Base-by-base conservation (phyloP, 495 filamentous ascomycete genomes). In the Terfezia boudieri region DNA sequence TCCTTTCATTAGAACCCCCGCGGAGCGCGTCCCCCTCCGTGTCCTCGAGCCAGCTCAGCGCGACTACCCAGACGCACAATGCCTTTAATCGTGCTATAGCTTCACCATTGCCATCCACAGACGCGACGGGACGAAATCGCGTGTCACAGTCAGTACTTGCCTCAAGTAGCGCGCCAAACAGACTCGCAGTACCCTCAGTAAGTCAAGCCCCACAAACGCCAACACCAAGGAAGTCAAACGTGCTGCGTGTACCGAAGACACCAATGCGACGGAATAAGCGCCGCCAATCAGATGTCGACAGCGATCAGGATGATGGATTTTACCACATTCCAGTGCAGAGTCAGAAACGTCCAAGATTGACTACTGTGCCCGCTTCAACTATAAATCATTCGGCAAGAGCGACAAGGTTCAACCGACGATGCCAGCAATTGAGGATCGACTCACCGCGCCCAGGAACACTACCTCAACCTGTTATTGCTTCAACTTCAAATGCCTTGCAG, bases 401-500 rank as follows among this genome's bases (percentile, higher is more conserved):
- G 4, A 5, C 41, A 20, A 14, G 4, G 17, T 46, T 46, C 17
- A 46, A 46, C 41, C 41, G 41, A 5, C 8, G 56, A 58, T 49
- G 56, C 59, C 16, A 59, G 56, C 46, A 37, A 32, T 55, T 11
- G 46, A 50, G 1, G 50, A 55, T 35, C 59, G 55, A 7, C 41
- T 5, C 26, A 32, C 17, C 7, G 50, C 54, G 12, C 59, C 62
- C 56, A 64, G 55, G n/a, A 64, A 17, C 56, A 64, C 61, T 64
- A 59, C n/a, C 59, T 61, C 37, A 63, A 57, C 37, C 61, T 64
- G 36, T 49, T 64, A n/a, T 55, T 53, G 51, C 55, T 64, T 55
- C 58, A 53, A 11, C 63, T 64, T 37, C 53, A 54, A 53, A 64
- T 61, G 12, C 61, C 61, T 2, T 57, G 50, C 11, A 60, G 56